Evolutionary conservation across 441 rosid species (phyloP).

Genomic region (California macrophylla): DNA sequence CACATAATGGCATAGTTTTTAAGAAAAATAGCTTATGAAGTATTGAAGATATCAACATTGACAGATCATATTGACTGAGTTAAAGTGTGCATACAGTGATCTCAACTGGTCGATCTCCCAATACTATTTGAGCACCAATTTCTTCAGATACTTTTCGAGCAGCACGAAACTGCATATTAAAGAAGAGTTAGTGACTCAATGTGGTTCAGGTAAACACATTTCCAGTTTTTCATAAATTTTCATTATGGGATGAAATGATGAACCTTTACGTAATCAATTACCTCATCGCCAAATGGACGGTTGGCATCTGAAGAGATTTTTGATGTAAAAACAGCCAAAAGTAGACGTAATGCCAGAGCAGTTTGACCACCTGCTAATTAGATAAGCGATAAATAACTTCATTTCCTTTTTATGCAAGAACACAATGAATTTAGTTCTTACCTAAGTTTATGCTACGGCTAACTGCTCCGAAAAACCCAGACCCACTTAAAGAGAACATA

Average conservation of each 20-base stretch:
- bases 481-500: conserved; percentile 65
- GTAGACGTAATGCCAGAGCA: conserved; percentile 70
- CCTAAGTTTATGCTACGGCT: conserved; percentile 82
- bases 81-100: conserved; percentile 41
- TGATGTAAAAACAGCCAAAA: conserved; percentile 69
- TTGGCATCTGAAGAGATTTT: conserved; percentile 58
- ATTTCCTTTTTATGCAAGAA: conserved; percentile 1
- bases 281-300: conserved; percentile 83
- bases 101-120: conserved; percentile 83
- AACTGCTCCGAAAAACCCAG: conserved; percentile 68
- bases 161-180: conserved; percentile 57
- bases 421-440: conserved; percentile 17
- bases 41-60: neutral
- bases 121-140: conserved; percentile 75
- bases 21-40: neutral
- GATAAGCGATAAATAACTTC: conserved; percentile 10
- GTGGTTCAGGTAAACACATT: neutral
- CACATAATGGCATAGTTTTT: neutral
- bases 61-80: neutral
- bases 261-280: conserved; percentile 13
- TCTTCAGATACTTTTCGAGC: conserved; percentile 70
- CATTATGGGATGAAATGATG: neutral
- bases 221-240: neutral
- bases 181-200: conserved; percentile 2
- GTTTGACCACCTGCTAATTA: conserved; percentile 59